These are phyloP conservation scores for Urochloa ruziziensis DNA, from an alignment of 176 grass and related monocot species.

Conservation along the genomic window DNA sequence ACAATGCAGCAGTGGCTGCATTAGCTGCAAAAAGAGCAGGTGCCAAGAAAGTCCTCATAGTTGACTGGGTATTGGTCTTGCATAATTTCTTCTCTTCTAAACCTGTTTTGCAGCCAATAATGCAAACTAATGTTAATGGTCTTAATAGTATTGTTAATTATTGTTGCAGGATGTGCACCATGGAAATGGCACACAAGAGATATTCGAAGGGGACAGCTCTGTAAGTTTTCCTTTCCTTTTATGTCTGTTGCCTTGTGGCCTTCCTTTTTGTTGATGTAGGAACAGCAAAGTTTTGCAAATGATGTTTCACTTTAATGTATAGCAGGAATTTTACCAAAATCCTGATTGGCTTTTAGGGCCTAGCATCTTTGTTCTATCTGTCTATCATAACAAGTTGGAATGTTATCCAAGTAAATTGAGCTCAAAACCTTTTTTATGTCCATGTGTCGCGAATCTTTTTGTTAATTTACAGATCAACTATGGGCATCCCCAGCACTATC, in stretches of 20 bases:
- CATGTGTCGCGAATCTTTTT: background rate
- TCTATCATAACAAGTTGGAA: background rate
- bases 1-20: slow-evolving; percentile 90
- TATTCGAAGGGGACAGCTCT: slow-evolving; percentile 82
- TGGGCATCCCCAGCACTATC: background rate
- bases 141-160: slow-evolving; percentile 22
- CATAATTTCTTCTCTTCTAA: slow-evolving; percentile 2
- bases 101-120: background rate
- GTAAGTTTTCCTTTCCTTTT: slow-evolving; percentile 52
- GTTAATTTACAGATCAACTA: background rate
- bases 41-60: slow-evolving; percentile 95
- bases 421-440: background rate
- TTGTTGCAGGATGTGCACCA: slow-evolving; percentile 93
- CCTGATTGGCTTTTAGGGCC: background rate
- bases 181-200: slow-evolving; percentile 98
- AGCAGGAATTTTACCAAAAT: background rate
- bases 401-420: background rate
- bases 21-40: slow-evolving; percentile 91
- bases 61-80: slow-evolving; percentile 88
- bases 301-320: background rate
- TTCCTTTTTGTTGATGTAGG: background rate
- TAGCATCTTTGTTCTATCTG: background rate
- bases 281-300: background rate
- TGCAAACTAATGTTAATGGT: background rate
- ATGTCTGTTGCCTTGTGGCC: background rate